Conservation (phyloP, 2,329 filamentous ascomycete species). For the Fusarium citri region DNA sequence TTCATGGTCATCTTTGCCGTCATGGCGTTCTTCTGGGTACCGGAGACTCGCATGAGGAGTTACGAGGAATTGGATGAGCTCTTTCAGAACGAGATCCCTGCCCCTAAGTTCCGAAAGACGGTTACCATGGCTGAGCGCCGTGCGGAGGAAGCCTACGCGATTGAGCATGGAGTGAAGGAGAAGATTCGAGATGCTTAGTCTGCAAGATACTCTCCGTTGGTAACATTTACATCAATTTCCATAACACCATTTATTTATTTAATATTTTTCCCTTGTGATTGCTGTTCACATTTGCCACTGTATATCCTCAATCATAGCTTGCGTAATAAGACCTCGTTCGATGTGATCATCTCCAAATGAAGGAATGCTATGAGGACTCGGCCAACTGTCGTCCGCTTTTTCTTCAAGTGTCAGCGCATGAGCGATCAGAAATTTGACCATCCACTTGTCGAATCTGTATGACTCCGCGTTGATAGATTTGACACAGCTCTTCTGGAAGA, state of each 20-base stretch:
- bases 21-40: constrained; percentile 59
- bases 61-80: constrained; percentile 48
- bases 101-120: constrained; percentile 41
- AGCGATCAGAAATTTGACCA: constrained; percentile 57
- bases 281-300: constrained; percentile 6
- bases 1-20: constrained; percentile 52
- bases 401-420: constrained; percentile 49
- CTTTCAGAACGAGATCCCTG: constrained; percentile 42
- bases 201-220: accelerated
- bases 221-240: background rate
- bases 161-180: background rate
- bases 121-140: constrained; percentile 42
- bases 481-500: constrained; percentile 50
- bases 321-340: constrained; percentile 36
- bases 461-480: constrained; percentile 44
- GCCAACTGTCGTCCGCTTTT: constrained; percentile 46
- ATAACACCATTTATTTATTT: background rate
- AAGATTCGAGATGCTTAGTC: background rate
- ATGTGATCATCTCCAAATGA: constrained; percentile 11
- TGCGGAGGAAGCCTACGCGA: constrained; percentile 42
- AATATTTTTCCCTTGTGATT: background rate
- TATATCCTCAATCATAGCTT: constrained; percentile 41
- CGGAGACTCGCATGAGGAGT: constrained; percentile 56
- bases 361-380: background rate
- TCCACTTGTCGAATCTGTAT: constrained; percentile 60